Conservation (phyloP, 2,329 filamentous ascomycete genomes). For the Ophiostoma ips region DNA sequence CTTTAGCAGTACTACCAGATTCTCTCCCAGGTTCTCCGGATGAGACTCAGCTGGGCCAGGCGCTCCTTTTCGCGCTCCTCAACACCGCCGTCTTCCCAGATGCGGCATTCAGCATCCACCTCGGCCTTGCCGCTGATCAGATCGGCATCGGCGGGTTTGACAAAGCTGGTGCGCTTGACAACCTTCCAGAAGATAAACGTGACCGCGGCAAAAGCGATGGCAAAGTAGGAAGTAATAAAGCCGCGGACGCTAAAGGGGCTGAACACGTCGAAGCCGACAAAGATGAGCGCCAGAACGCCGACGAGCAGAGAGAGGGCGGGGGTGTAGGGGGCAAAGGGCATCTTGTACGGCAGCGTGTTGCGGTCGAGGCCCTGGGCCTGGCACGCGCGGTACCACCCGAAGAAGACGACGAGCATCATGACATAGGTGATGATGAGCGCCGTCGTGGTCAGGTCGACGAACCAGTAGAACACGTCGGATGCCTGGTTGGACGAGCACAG, state of each 20-base stretch:
- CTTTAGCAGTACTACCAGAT: constrained; percentile 7
- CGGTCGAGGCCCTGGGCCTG: constrained; percentile 24
- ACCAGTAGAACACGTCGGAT: constrained; percentile 25
- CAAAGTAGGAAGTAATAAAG: constrained; percentile 42
- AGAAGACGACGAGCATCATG: constrained; percentile 25
- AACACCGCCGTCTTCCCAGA: constrained; percentile 15
- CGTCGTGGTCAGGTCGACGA: constrained; percentile 28
- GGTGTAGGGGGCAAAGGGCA: constrained; percentile 25
- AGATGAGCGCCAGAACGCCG: constrained; percentile 9
- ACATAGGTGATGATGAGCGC: constrained; percentile 31
- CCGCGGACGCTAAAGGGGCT: constrained; percentile 31
- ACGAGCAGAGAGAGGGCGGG: constrained; percentile 20
- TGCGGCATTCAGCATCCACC: constrained; percentile 31
- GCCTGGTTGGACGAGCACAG: constrained; percentile 25
- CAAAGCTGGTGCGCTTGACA: constrained; percentile 38
- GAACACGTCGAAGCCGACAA: constrained; percentile 43
- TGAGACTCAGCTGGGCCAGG: constrained; percentile 8
- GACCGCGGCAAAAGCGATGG: constrained; percentile 38
- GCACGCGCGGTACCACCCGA: constrained; percentile 25
- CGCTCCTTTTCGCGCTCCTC: constrained; percentile 11
- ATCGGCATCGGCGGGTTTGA: constrained; percentile 13
- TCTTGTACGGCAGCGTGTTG: constrained; percentile 24
- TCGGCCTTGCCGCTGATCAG: constrained; percentile 16
- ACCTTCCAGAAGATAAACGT: constrained; percentile 50
- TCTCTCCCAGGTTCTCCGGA: constrained; percentile 10